Evolutionary conservation across 345 rosid species (phyloP).

Genomic region (Lepidium africanum): DNA sequence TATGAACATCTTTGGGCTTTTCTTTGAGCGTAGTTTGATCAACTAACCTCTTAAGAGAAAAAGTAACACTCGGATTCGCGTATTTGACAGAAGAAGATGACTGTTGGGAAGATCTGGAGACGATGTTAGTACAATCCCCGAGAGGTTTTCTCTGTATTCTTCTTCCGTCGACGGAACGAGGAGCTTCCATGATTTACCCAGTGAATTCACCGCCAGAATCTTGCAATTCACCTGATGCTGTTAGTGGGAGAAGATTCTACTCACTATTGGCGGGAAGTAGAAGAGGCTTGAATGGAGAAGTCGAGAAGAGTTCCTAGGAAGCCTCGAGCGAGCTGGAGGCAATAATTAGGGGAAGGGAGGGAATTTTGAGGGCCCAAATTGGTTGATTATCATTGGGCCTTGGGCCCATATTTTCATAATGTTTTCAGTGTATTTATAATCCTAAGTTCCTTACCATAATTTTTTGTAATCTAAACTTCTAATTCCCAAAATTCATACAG

Average conservation of each 20-base stretch:
- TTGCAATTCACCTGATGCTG: background rate
- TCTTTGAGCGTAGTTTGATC: conserved; percentile 23
- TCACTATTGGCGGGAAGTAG: conserved; percentile 21
- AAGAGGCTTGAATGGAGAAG: background rate
- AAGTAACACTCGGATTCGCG: conserved; percentile 28
- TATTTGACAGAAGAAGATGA: conserved; percentile 23
- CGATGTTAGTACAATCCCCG: conserved; percentile 29
- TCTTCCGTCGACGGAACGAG: background rate
- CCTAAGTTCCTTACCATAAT: too few relatives aligned
- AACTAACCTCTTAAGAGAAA: conserved; percentile 26
- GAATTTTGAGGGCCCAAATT: background rate
- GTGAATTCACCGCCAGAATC: background rate
- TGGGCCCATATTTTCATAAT: conserved; percentile 10
- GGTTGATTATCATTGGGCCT: background rate
- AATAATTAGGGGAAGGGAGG: too few relatives aligned
- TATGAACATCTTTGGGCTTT: background rate
- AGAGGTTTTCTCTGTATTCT: conserved; percentile 19
- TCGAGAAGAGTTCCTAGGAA: conserved; percentile 7
- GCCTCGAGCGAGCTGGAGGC: background rate
- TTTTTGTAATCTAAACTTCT: too few relatives aligned
- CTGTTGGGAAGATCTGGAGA: conserved; percentile 15
- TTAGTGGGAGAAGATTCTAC: background rate
- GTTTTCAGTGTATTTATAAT: too few relatives aligned
- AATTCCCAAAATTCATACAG: too few relatives aligned
- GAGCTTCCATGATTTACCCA: conserved; percentile 9